Conservation (phyloP, 108 stramenopile genomes). For the Schizochytrium sp. region DNA sequence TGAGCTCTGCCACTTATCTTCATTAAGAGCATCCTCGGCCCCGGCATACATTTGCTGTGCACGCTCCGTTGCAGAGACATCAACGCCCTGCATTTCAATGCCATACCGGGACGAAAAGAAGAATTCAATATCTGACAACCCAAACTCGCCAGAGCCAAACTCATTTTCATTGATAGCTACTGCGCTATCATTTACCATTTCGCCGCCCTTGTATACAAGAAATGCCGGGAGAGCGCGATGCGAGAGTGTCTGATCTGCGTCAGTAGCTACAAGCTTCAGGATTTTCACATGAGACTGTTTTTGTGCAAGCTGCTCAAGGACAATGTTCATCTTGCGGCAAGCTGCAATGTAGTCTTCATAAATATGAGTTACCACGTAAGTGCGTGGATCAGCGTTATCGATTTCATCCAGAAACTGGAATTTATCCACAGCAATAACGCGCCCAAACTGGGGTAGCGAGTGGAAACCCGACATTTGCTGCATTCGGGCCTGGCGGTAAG, state of each 20-base stretch:
- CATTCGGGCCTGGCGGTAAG: constrained; percentile 44
- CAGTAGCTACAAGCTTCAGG: constrained; percentile 38
- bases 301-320: constrained; percentile 34
- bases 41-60: neutral
- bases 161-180: constrained; percentile 49
- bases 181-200: constrained; percentile 30
- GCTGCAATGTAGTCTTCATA: constrained; percentile 58
- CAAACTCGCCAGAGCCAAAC: constrained; percentile 33
- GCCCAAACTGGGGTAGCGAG: constrained; percentile 27
- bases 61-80: constrained; percentile 15
- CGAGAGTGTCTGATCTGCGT: constrained; percentile 38
- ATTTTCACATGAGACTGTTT: constrained; percentile 41
- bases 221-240: constrained; percentile 55
- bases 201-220: constrained; percentile 14
- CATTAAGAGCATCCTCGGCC: neutral
- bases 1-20: constrained; percentile 41
- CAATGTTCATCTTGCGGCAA: constrained; percentile 29
- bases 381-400: constrained; percentile 45
- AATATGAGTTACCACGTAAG: constrained; percentile 54
- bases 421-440: constrained; percentile 52
- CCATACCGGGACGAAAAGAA: constrained; percentile 48
- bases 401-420: constrained; percentile 47
- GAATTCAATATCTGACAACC: constrained; percentile 28
- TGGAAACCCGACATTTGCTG: constrained; percentile 44
- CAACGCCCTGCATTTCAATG: constrained; percentile 46